Base-by-base conservation (phyloP, 2,329 filamentous ascomycete species). In the Botrytis medusae region DNA sequence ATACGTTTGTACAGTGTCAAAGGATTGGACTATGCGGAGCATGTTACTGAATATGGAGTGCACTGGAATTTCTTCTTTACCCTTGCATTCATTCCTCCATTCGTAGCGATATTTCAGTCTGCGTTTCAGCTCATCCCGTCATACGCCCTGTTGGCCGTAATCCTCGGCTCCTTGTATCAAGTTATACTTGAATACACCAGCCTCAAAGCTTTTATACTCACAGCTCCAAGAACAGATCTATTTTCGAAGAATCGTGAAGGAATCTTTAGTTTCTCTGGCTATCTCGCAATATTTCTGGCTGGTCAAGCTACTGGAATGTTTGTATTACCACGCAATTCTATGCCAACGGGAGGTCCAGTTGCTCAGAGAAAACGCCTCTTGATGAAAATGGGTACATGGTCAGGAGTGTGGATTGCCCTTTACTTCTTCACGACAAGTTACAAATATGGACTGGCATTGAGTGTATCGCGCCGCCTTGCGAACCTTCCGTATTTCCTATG, bases 1-100 rank as follows among this genome's bases (percentile, higher is more conserved):
- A 85, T 97, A 72, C 90, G 96, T 37, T 87, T 98, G 37, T 89
- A 94, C 77, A 97, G 91, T 78, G 95, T 98, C 80, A 99, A 99
- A 83, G 93, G 93, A 10, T 85, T 98, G 44, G 94, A 98, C 81
- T 99, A 99, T 81, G 95, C 95, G 4, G 96, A 99, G 82, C 96
- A 99, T 84, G 94, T 98, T 74, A 94, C 93, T 22, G 96, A 99
- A 81, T 99, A 99, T 80, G 96, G 96, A 61, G 93, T 99, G 16
- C 96, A 99, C 82, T 99, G 96, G 96, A 99, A 99, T 82, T 99
- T 99, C 83, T 99, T 99, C 87, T 98, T 98, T 83, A 99, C 96
- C 0, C 86, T 99, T 16, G 95, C 91, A 9, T 88, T 98, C 65
- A 84, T 99, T 37, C 94, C 95, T 0, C 95, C 95, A 0, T 97